A percentile compares a stretch with the other conserved stretches of the same genome.
Evolutionary conservation across 2,329 filamentous ascomycete species (phyloP).

Genomic region (Trichoderma brevicompactum): DNA sequence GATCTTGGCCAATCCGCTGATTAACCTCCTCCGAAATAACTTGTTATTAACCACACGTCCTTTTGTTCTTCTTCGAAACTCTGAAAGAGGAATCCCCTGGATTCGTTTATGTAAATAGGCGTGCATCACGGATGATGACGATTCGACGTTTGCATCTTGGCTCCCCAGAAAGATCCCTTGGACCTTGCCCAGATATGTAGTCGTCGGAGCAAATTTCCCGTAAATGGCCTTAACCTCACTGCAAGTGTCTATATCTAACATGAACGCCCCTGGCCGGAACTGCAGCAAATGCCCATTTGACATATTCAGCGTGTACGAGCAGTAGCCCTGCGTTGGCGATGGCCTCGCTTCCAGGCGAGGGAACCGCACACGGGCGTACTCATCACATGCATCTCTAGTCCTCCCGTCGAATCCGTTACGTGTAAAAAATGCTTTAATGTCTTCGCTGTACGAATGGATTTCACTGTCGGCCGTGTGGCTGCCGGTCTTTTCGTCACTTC

Average conservation of each 20-base stretch:
- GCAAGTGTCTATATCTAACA: conserved; percentile 46
- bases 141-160: not conserved
- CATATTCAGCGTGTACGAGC: conserved; percentile 54
- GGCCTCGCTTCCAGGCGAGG: conserved; percentile 39
- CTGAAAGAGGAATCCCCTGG: conserved; percentile 46
- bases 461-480: not conserved
- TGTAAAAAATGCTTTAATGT: conserved; percentile 31
- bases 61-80: conserved; percentile 9
- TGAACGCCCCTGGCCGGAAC: conserved; percentile 52
- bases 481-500: not conserved
- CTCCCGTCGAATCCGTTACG: conserved; percentile 34
- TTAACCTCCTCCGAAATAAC: conserved; percentile 41
- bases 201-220: conserved; percentile 48
- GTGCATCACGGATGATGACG: conserved; percentile 34
- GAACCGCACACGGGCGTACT: conserved; percentile 42
- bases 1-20: conserved; percentile 49
- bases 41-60: not conserved
- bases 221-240: conserved; percentile 47
- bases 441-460: not conserved
- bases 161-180: conserved; percentile 7
- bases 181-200: conserved; percentile 45
- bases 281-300: conserved; percentile 49
- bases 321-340: conserved; percentile 53
- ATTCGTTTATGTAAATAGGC: conserved; percentile 51
- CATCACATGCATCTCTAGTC: conserved; percentile 34